Conservation (phyloP, 2,329 filamentous ascomycete genomes). For the Byssothecium circinans region DNA sequence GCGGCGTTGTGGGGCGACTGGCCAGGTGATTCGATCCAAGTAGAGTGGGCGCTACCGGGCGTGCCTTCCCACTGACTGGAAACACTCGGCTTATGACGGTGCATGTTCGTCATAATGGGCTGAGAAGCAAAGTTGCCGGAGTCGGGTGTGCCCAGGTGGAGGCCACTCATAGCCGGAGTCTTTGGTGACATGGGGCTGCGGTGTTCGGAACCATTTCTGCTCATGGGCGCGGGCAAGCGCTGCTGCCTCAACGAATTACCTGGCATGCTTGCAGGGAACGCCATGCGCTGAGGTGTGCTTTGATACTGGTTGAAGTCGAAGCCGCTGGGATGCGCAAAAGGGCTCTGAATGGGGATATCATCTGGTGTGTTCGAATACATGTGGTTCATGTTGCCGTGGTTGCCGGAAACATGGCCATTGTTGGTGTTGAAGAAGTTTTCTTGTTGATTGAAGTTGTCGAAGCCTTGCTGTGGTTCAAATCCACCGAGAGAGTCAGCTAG, state of each 20-base stretch:
- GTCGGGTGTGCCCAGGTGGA: conserved; percentile 73
- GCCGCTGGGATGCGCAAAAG: conserved; percentile 68
- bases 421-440: conserved; percentile 48
- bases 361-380: conserved; percentile 91
- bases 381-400: conserved; percentile 70
- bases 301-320: conserved; percentile 80
- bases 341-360: conserved; percentile 87
- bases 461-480: conserved; percentile 49
- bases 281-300: conserved; percentile 61
- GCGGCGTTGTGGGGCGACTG: conserved; percentile 75
- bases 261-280: conserved; percentile 35
- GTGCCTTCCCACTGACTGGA: conserved; percentile 92
- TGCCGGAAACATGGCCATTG: conserved; percentile 54
- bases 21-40: conserved; percentile 86
- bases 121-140: conserved; percentile 73
- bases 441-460: conserved; percentile 57
- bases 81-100: conserved; percentile 75
- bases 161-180: conserved; percentile 72
- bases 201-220: conserved; percentile 66
- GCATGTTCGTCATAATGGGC: conserved; percentile 70
- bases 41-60: conserved; percentile 70
- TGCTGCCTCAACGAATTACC: conserved; percentile 33
- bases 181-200: conserved; percentile 85
- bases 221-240: conserved; percentile 49
- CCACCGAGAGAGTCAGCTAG: conserved; percentile 70